phyloP scores from a whole-genome alignment of 2,329 filamentous ascomycete species.

The Chaetomiaceae sp. region DNA sequence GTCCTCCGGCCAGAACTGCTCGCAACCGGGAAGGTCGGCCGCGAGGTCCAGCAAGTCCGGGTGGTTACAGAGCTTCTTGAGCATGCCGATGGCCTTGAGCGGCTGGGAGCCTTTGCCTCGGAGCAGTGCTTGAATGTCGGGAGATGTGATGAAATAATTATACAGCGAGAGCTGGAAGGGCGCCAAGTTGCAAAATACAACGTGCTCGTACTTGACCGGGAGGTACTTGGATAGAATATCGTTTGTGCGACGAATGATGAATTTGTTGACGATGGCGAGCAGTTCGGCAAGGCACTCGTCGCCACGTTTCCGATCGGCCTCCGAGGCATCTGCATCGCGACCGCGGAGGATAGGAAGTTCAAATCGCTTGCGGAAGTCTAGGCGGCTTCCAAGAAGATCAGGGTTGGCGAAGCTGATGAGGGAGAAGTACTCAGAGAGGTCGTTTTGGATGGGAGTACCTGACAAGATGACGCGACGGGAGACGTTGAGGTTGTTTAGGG shows the following conservation, averaged over 20 bases:
- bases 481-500: slow-evolving; percentile 86
- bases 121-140: slow-evolving; percentile 86
- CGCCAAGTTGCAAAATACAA: slow-evolving; percentile 93
- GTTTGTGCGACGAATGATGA: slow-evolving; percentile 96
- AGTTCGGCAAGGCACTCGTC: slow-evolving; percentile 80
- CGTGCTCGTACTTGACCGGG: slow-evolving; percentile 97
- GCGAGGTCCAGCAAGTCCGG: slow-evolving; percentile 84
- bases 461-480: slow-evolving; percentile 89
- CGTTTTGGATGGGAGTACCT: slow-evolving; percentile 96
- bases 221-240: slow-evolving; percentile 97
- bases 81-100: slow-evolving; percentile 89
- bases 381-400: slow-evolving; percentile 78
- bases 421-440: slow-evolving; percentile 96
- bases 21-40: slow-evolving; percentile 81
- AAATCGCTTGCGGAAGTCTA: slow-evolving; percentile 90
- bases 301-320: slow-evolving; percentile 75
- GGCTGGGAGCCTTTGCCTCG: slow-evolving; percentile 94
- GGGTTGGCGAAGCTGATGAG: slow-evolving; percentile 96
- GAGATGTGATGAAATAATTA: slow-evolving; percentile 94
- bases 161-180: slow-evolving; percentile 92
- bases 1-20: slow-evolving; percentile 75
- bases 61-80: slow-evolving; percentile 99
- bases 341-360: slow-evolving; percentile 90
- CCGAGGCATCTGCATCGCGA: slow-evolving; percentile 83
- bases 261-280: slow-evolving; percentile 86